Percentiles rank a stretch among this genome's conserved stretches.
Conservation (phyloP, 2,329 filamentous ascomycete genomes). For the Diaporthe ilicicola region DNA sequence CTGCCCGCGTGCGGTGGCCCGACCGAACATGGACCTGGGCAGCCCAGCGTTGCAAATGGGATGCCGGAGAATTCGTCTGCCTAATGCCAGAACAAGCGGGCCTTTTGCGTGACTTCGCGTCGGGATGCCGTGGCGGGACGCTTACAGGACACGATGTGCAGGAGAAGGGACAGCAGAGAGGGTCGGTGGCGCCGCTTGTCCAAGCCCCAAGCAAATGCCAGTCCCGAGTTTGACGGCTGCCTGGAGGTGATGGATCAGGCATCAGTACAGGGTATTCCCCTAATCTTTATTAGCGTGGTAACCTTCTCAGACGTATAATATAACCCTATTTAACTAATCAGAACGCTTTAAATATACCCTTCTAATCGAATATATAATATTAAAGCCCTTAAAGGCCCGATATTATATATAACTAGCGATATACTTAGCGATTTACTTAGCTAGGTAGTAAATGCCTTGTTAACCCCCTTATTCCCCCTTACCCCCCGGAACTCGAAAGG, state of each 20-base stretch:
- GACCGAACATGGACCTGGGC: slow-evolving; percentile 21
- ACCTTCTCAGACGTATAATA: too few species aligned
- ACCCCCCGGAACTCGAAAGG: too few species aligned
- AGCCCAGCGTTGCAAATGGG: slow-evolving; percentile 17
- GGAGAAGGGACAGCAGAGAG: background rate
- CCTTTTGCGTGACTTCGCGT: slow-evolving; percentile 6
- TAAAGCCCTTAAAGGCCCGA: too few species aligned
- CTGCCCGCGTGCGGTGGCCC: background rate
- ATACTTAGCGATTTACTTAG: too few species aligned
- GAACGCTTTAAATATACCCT: too few species aligned
- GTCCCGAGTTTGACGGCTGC: slow-evolving; percentile 22
- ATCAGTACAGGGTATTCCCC: too few species aligned
- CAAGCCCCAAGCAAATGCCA: slow-evolving; percentile 14
- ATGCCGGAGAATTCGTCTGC: slow-evolving; percentile 22
- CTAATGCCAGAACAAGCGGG: slow-evolving; percentile 17
- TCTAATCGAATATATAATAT: too few species aligned
- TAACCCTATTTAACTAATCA: too few species aligned
- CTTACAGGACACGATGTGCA: background rate
- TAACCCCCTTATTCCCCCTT: too few species aligned
- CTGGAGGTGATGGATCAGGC: slow-evolving; percentile 23
- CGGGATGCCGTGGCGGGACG: slow-evolving; percentile 14
- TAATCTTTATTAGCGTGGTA: too few species aligned
- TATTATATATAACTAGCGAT: too few species aligned
- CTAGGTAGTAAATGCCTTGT: too few species aligned
- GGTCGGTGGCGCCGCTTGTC: slow-evolving; percentile 16